phyloP scores from a whole-genome alignment of 2,329 filamentous ascomycete genomes.

The Beauveria brongniartii region DNA sequence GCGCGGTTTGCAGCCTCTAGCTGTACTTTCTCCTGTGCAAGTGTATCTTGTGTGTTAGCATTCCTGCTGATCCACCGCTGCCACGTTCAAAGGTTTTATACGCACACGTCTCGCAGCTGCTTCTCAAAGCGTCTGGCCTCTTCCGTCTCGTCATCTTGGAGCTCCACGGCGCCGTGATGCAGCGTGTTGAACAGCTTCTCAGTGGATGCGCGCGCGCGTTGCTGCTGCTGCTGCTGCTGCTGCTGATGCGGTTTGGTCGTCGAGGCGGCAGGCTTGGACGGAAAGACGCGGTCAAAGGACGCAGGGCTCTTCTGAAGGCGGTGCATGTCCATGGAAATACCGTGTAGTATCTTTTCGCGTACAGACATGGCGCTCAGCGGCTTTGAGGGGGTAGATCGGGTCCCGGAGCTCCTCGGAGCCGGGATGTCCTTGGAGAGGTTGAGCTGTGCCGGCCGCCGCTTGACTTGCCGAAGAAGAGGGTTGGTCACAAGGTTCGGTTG shows the following conservation, averaged over 20 bases:
- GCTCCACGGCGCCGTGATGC: no score
- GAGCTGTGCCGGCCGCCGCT: not conserved
- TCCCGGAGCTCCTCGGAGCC: not conserved
- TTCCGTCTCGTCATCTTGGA: not conserved
- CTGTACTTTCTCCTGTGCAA: not conserved
- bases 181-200: not conserved
- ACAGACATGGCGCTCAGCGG: not conserved
- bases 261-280: not conserved
- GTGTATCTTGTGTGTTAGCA: not conserved
- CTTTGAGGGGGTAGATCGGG: not conserved
- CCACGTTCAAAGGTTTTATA: not conserved
- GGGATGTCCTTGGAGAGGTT: not conserved
- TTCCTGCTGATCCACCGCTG: not conserved
- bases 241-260: not conserved
- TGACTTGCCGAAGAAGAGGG: not conserved
- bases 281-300: not conserved
- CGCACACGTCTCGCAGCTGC: not conserved
- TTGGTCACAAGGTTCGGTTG: not conserved
- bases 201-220: not conserved
- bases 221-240: not conserved
- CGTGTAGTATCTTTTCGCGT: not conserved
- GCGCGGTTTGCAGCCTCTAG: not conserved
- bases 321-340: not conserved
- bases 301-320: not conserved
- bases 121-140: not conserved